phyloP scores from a whole-genome alignment of 192 early-diverging fungal species.

The Mortierella hygrophila region DNA sequence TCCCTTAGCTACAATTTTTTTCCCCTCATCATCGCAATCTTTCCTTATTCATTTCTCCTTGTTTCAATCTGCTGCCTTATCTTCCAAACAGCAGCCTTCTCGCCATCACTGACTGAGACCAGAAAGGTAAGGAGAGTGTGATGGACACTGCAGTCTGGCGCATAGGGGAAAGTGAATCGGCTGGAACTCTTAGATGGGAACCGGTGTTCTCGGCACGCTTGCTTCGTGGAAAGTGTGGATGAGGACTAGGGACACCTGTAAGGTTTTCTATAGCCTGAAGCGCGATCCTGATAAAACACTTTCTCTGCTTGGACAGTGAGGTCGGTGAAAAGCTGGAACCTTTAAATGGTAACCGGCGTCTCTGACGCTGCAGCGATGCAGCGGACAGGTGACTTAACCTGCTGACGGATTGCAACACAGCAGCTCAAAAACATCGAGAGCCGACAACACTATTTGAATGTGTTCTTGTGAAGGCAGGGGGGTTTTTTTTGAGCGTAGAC shows the following conservation, averaged over 20 bases:
- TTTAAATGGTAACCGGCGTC: constrained; percentile 27
- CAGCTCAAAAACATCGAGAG: constrained; percentile 34
- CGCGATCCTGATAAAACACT: constrained; percentile 43
- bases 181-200: constrained; percentile 29
- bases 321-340: constrained; percentile 26
- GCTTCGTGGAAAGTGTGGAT: constrained; percentile 1
- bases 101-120: not conserved
- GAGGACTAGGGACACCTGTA: constrained; percentile 23
- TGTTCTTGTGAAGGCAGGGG: not conserved
- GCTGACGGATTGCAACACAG: constrained; percentile 37
- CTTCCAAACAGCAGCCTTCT: too few relatives aligned
- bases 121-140: not conserved
- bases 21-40: too few relatives aligned
- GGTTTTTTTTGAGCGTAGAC: not conserved
- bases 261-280: constrained; percentile 14
- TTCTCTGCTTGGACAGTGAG: constrained; percentile 21
- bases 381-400: constrained; percentile 25
- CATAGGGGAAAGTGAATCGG: constrained; percentile 26
- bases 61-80: too few relatives aligned
- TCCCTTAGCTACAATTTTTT: too few relatives aligned
- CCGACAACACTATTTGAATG: not conserved
- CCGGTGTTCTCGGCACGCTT: constrained; percentile 16
- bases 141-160: constrained; percentile 1
- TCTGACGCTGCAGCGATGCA: constrained; percentile 20
- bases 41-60: too few relatives aligned